Evolutionary conservation across 345 rosid species (phyloP).

Genomic region (Citrus sinensis): DVS_A1.0 CM039165.1:33800501-33801000

Average conservation of each 20-base stretch:
- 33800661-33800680: neutral
- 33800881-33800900: constrained; percentile 19
- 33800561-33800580: constrained; percentile 6
- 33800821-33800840: neutral
- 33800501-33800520: neutral
- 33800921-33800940: constrained; percentile 18
- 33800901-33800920: constrained; percentile 23
- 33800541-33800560: constrained; percentile 9
- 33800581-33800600: constrained; percentile 17
- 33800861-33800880: constrained; percentile 1
- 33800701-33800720: constrained; percentile 6
- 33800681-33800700: constrained; percentile 13
- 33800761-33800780: constrained; percentile 31
- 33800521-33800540: constrained; percentile 23
- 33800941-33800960: constrained; percentile 10
- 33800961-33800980: constrained; percentile 10
- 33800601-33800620: constrained; percentile 16
- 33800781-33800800: neutral
- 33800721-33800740: constrained; percentile 4
- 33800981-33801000: constrained; percentile 20
- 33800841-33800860: constrained; percentile 24
- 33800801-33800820: neutral
- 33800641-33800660: too few relatives aligned
- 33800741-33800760: constrained; percentile 25
- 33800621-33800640: constrained; percentile 1